Evolutionary conservation across 2,329 filamentous ascomycete species (phyloP).

Genomic region (Fusarium floridanum): DNA sequence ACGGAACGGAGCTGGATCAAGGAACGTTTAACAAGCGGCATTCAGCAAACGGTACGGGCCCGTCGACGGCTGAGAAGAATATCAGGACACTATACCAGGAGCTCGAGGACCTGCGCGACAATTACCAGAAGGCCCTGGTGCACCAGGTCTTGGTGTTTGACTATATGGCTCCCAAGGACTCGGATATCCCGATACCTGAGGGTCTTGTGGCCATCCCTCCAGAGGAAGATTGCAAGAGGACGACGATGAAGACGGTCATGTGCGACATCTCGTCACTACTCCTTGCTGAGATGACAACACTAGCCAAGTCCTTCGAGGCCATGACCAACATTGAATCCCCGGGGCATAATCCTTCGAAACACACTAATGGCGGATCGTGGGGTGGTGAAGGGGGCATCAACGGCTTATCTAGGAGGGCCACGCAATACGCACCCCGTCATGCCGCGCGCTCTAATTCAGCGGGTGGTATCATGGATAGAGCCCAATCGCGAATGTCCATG

Average conservation of each 20-base stretch:
- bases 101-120: slow-evolving; percentile 77
- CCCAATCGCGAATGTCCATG: slow-evolving; percentile 83
- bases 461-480: slow-evolving; percentile 67
- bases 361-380: slow-evolving; percentile 59
- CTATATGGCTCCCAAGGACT: slow-evolving; percentile 64
- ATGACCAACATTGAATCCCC: slow-evolving; percentile 84
- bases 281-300: slow-evolving; percentile 79
- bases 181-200: slow-evolving; percentile 70
- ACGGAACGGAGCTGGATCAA: slow-evolving; percentile 77
- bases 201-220: slow-evolving; percentile 80
- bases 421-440: slow-evolving; percentile 62
- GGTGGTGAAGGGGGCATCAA: slow-evolving; percentile 54
- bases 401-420: slow-evolving; percentile 63
- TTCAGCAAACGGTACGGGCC: slow-evolving; percentile 64
- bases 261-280: slow-evolving; percentile 82
- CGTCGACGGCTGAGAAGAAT: slow-evolving; percentile 67
- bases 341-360: slow-evolving; percentile 61
- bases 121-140: slow-evolving; percentile 80
- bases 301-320: slow-evolving; percentile 79
- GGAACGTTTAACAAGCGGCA: slow-evolving; percentile 66
- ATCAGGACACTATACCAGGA: slow-evolving; percentile 73
- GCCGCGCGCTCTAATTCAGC: slow-evolving; percentile 67
- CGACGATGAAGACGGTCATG: slow-evolving; percentile 85
- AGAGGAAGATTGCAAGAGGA: slow-evolving; percentile 75
- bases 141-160: slow-evolving; percentile 88